These are phyloP conservation scores for Boletus sp. DNA, from an alignment of 768 basidiomycete species.

Conservation along the genomic window DNA sequence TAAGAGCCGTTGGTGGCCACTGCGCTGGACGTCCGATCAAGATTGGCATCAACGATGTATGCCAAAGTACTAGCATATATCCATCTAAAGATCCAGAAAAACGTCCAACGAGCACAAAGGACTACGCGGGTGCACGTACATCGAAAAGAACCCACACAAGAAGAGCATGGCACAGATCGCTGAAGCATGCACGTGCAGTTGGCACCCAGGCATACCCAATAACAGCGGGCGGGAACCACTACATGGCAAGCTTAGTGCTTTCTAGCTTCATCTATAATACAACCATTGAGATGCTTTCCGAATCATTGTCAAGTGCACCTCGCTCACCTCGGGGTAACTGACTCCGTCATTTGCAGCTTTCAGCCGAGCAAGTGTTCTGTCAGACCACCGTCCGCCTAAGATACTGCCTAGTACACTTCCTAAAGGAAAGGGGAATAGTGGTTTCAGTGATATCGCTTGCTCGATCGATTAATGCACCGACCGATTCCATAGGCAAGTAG, in stretches of 20 bases:
- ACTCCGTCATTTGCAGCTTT: constrained; percentile 49
- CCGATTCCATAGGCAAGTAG: constrained; percentile 74
- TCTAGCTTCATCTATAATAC: constrained; percentile 64
- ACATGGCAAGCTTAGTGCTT: constrained; percentile 59
- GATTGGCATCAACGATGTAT: constrained; percentile 87
- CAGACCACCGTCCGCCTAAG: constrained; percentile 62
- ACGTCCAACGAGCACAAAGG: not conserved
- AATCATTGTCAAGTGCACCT: not conserved
- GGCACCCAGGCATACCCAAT: constrained; percentile 78
- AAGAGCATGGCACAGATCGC: constrained; percentile 76
- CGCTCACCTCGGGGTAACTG: constrained; percentile 62
- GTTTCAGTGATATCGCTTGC: not conserved
- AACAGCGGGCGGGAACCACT: constrained; percentile 52
- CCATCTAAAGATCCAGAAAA: constrained; percentile 35
- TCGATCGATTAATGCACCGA: constrained; percentile 25
- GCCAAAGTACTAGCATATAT: constrained; percentile 74
- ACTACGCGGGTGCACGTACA: constrained; percentile 44
- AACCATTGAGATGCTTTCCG: not conserved
- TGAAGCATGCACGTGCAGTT: constrained; percentile 61
- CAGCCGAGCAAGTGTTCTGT: constrained; percentile 44
- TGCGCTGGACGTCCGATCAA: constrained; percentile 75
- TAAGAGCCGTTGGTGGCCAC: constrained; percentile 69
- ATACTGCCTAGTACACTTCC: constrained; percentile 55
- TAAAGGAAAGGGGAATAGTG: not conserved
- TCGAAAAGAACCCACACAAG: constrained; percentile 66